Base-by-base conservation (phyloP, 176 grass and related monocot species). In the Carex parvula region DNA sequence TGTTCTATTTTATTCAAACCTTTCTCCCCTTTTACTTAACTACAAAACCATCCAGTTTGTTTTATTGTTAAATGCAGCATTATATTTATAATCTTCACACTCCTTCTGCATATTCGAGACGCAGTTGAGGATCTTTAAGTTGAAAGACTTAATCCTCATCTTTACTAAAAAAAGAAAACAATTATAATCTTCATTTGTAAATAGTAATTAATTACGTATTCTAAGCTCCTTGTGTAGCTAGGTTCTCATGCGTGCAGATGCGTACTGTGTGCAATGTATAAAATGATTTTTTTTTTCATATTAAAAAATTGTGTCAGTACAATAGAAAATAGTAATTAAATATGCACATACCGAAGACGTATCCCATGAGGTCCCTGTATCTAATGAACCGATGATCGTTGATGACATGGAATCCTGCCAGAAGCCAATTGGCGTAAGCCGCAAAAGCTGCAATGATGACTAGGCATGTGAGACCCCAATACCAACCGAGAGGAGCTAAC, bases 301-400 rank as follows among this genome's bases (percentile, higher is more conserved):
- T 57, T 63, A 61, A 20, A 20, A 18, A 7, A 63, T 58, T 3
- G 18, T 42, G 2, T 14, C 85, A 12, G n/a, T 35, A 73, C 8
- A 39, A 73, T 9, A 37, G 46, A 18, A 46, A 10, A 82, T 3
- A 50, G 20, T 24, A 21, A 20, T 50, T 10, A 24, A 41, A 41
- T 6, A 22, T 22, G 4, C 4, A 58, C 88, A 20, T 60, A 94
- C 94, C 94, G 22, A 97, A 94, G 29, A 90, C 61, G 35, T 82
- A 94, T 32, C 91, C 94, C 91, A 97, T 94, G 86, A 97, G 91
- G 79, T 97, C 94, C 63, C 91, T 88, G 88, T 97, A 97, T 17
- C 94, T 81, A 64, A 97, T 94, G 91, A 92, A 97, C 53, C 94
- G 59, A 18, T 64, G 91, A 21, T 88, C 88, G 22, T 87, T 85